Base-by-base conservation (phyloP, 805 yeast genomes). In the Pichia deserticola region DNA sequence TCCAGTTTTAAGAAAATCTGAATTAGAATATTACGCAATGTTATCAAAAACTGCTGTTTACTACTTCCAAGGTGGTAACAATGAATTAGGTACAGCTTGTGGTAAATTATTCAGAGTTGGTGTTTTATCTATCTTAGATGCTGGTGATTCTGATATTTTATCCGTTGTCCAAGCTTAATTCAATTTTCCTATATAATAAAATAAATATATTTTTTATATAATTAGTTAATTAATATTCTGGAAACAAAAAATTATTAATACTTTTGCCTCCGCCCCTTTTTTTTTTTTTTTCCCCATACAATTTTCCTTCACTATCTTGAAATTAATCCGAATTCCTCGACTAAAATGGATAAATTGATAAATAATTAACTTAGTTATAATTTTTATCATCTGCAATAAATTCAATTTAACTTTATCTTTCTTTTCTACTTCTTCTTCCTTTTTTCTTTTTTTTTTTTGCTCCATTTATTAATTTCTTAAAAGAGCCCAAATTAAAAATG, bases 41-140 rank as follows among this genome's bases (percentile, higher is more conserved):
- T 86, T 93, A 75, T 86, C 98, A 74, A 92, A 90, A 88, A 87
- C 97, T 74, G 82, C 81, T 71, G 85, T 84, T 62, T 90, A 92
- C 93, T 95, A 90, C 90, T 93, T 90, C 95, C 93, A 85, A 78
- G 98, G 97, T 82, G 95, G 96, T 77, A 92, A 92, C 97, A 92
- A 92, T 80, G 98, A 92, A 81, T 88, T 92, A 72, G 98, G 97
- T 82, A 93, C 99, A 68, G 96, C 97, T 67, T 92, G 97, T 80
- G 99, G 99, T 90, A 92, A 88, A 79, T 89, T 93, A 71, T 93
- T 93, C 97, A 89, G 97, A 82, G 98, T 93, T 67, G 98, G 98
- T 82, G 92, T 90, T 70, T 79, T 93, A 69, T 80, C 97, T 69
- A 75, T 93, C 68, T 79, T 92, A 70, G 99, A 93, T 69, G 97